Percentiles rank a stretch among this genome's conserved stretches.
Evolutionary conservation across 1,284 basidiomycete genomes (phyloP).

Genomic region (Tilletia walkeri): DNA sequence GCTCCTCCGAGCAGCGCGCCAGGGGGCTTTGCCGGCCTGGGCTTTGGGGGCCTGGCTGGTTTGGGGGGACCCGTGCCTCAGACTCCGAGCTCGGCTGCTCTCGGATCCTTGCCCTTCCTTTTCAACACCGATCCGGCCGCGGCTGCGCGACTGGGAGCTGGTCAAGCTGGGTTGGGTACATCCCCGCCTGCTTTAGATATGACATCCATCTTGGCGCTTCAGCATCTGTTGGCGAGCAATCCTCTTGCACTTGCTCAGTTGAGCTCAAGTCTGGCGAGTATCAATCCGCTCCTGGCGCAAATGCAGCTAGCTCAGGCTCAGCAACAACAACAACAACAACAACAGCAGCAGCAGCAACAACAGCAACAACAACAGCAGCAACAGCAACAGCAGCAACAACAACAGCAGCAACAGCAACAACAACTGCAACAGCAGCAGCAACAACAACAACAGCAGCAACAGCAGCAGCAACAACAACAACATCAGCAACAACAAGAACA

Average conservation of each 20-base stretch:
- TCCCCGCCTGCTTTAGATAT: slow-evolving; percentile 31
- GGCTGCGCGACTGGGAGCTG: neutral
- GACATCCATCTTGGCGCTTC: slow-evolving; percentile 51
- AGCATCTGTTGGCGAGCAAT: slow-evolving; percentile 49
- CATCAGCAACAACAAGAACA: neutral
- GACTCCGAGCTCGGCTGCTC: neutral
- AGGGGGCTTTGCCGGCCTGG: slow-evolving; percentile 8
- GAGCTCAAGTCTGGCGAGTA: neutral
- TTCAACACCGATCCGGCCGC: neutral
- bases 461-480: neutral
- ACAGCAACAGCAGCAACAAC: neutral
- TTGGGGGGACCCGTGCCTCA: slow-evolving; percentile 1
- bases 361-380: slow-evolving; percentile 21
- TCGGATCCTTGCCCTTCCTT: slow-evolving; percentile 8
- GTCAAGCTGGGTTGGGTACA: neutral
- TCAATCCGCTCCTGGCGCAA: slow-evolving; percentile 14
- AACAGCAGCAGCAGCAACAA: slow-evolving; percentile 28
- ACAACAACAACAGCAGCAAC: neutral
- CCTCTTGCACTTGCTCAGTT: slow-evolving; percentile 32
- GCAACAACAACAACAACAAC: slow-evolving; percentile 19
- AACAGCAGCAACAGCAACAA: neutral
- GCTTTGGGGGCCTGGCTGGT: slow-evolving; percentile 3
- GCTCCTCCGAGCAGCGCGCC: neutral
- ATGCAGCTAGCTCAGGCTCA: slow-evolving; percentile 12
- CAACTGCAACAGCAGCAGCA: neutral